These are phyloP conservation scores for Cryptosporidium sp. DNA, from an alignment of 169 alveolate genomes.

Conservation along the genomic window DNA sequence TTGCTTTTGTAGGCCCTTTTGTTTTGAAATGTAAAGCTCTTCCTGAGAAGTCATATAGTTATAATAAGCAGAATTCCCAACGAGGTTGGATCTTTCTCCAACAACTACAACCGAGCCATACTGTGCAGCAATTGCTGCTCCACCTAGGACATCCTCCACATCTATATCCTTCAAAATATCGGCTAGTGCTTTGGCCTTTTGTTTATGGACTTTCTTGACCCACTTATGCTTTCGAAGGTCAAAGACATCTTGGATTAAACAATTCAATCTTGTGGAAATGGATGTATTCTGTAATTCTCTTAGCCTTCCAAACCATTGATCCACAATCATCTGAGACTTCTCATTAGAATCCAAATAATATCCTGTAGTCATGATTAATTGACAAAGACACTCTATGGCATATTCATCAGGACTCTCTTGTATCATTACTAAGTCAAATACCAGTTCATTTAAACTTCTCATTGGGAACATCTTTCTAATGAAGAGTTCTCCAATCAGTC, in stretches of 20 bases:
- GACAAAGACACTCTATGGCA: constrained; percentile 89
- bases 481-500: constrained; percentile 90
- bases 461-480: constrained; percentile 88
- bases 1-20: constrained; percentile 31
- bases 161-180: constrained; percentile 89
- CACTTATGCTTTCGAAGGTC: constrained; percentile 90
- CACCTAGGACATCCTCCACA: constrained; percentile 91
- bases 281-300: constrained; percentile 85
- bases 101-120: constrained; percentile 90
- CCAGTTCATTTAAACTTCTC: constrained; percentile 88
- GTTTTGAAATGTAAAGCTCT: constrained; percentile 61
- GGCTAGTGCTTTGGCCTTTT: constrained; percentile 90
- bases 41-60: constrained; percentile 85
- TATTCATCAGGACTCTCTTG: constrained; percentile 91
- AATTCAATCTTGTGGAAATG: constrained; percentile 88
- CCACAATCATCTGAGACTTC: constrained; percentile 85
- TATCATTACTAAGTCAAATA: constrained; percentile 87
- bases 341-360: constrained; percentile 89
- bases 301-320: constrained; percentile 92
- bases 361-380: constrained; percentile 88
- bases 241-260: constrained; percentile 90
- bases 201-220: constrained; percentile 91
- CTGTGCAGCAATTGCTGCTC: constrained; percentile 91
- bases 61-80: constrained; percentile 85
- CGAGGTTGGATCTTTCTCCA: constrained; percentile 88